Evolutionary conservation across 2,329 filamentous ascomycete genomes (phyloP), one percentile per base, ranked within the genome.

Genomic region (Aspergillus hortae): DNA sequence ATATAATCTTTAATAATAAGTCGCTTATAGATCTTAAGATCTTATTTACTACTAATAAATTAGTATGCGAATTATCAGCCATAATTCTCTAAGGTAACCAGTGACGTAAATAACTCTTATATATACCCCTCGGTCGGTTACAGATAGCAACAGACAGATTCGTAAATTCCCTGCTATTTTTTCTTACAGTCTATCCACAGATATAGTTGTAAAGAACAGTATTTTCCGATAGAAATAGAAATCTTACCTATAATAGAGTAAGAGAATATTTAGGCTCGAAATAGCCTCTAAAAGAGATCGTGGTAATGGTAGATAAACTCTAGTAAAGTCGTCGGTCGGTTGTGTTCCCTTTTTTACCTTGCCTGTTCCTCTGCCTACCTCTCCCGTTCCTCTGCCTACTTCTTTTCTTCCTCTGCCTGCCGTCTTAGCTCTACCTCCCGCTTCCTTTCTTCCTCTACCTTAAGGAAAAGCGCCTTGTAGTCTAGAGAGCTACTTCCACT

Each of bases 191-290:
- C 53, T 0, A 25, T 44, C 55, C 50, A 57, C 1, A 15, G 48
- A 11, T 7, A 30, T 4, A 57, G 48, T 17, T 23, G 27, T 44
- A 48, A 6, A 7, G 53, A 53, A 15, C 55, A 57, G 14, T 46
- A 27, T 50, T 57, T 57, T n/a, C 55, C 55, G 6, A 30, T 53
- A n/a, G 55, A 53, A n/a, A 42, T 6, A 1, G 55, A 44, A 4
- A 57, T 56, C 6, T n/a, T 52, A 6, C 50, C 55, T 35, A 27
- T 52, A 3, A 46, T 57, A 7, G 55, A 55, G 35, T 27, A 41
- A 49, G 53, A 51, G 4, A 41, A 47, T 3, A 15, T 30, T 35
- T 35, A 10, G 33, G 33, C 33, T 35, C 33, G n/a, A 10, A 35
- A 10, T 35, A 10, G 33, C 33, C 27, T 21, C 44, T 7, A 57